Conservation (phyloP, 139 green algal genomes). For the Chlorella sp. region DNA sequence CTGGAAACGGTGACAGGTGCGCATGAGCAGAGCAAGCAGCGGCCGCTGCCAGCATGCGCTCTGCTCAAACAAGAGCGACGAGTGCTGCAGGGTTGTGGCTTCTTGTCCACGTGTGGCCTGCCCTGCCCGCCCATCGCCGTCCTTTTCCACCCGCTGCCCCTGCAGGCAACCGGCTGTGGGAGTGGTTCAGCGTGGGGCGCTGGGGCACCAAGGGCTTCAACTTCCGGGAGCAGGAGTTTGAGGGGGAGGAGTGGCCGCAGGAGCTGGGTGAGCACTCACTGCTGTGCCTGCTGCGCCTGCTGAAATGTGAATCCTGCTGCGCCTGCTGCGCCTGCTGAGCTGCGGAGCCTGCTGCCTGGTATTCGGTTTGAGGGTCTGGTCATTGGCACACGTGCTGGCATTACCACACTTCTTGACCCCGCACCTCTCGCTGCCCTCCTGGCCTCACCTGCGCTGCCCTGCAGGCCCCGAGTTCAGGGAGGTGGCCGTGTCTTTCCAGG, state of each 20-base stretch:
- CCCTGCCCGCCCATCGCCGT: neutral
- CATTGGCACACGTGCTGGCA: too few species aligned
- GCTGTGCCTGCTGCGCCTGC: neutral
- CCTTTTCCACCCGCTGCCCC: neutral
- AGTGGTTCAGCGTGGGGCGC: conserved; percentile 41
- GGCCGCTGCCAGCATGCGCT: too few species aligned
- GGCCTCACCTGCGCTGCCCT: neutral
- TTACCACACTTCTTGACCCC: neutral
- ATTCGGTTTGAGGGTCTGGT: too few species aligned
- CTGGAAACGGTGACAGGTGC: conserved; percentile 47
- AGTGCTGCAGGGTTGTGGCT: too few species aligned
- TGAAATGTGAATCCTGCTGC: too few species aligned
- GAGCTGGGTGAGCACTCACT: conserved; percentile 25
- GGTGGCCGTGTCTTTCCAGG: conserved; percentile 31
- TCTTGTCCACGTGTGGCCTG: too few species aligned
- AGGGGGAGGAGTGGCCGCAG: conserved; percentile 18
- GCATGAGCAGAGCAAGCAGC: too few species aligned
- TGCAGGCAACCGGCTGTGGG: conserved; percentile 51
- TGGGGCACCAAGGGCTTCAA: conserved; percentile 42
- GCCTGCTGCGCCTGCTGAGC: neutral
- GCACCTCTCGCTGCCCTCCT: neutral
- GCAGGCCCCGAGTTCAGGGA: conserved; percentile 19
- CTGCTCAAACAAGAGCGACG: too few species aligned
- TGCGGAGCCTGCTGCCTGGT: too few species aligned
- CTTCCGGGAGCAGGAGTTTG: conserved; percentile 38